A percentile compares a stretch with the other conserved stretches of the same genome.
These are phyloP conservation scores for Juglanconis sp. DNA, from an alignment of 2,329 filamentous ascomycete species.

Conservation along the genomic window DNA sequence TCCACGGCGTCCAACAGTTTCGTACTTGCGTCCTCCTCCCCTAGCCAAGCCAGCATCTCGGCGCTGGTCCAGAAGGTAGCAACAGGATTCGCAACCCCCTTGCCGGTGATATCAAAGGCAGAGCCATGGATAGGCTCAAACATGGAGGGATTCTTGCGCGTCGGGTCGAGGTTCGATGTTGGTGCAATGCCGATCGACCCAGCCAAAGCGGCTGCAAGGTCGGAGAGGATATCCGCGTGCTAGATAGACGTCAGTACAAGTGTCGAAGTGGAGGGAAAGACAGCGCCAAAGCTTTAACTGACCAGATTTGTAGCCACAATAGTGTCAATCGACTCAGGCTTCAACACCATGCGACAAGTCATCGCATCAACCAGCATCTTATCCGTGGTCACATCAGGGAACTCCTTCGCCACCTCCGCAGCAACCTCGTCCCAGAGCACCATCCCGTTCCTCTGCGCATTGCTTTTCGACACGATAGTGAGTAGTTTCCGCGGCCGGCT, in stretches of 20 bases:
- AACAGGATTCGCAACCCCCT: conserved; percentile 51
- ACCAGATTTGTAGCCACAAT: conserved; percentile 61
- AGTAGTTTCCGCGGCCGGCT: conserved; percentile 53
- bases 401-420: conserved; percentile 51
- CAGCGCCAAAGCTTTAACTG: not conserved
- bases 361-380: conserved; percentile 61
- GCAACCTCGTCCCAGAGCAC: conserved; percentile 66
- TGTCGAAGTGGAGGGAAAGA: not conserved
- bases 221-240: conserved; percentile 61
- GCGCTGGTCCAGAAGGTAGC: conserved; percentile 52
- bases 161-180: conserved; percentile 61
- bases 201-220: conserved; percentile 64
- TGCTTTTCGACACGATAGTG: conserved; percentile 64
- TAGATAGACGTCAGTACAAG: not conserved
- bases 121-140: conserved; percentile 57
- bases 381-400: conserved; percentile 56
- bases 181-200: conserved; percentile 68
- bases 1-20: conserved; percentile 48
- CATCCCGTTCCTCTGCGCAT: conserved; percentile 65
- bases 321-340: conserved; percentile 57
- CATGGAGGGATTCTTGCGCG: conserved; percentile 48
- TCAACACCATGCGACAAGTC: conserved; percentile 52
- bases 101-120: conserved; percentile 53
- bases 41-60: conserved; percentile 54
- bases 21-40: conserved; percentile 43